Percentiles rank a stretch among this genome's conserved stretches.
phyloP scores from a whole-genome alignment of 306 rosid species.

The Pyrus bretschneideri region DNA sequence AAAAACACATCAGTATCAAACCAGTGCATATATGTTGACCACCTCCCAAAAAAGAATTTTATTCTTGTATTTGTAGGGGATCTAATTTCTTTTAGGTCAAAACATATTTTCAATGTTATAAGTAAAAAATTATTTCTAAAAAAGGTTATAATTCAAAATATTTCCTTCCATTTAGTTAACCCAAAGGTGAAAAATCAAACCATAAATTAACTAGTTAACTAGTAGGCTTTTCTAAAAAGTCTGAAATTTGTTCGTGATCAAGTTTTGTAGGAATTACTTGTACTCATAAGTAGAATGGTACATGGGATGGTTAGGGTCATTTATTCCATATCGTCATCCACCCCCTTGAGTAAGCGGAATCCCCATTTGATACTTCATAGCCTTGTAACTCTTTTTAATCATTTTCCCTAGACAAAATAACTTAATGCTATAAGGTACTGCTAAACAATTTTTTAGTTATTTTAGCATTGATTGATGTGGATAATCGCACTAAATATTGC shows the following conservation, averaged over 20 bases:
- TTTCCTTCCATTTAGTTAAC: background rate
- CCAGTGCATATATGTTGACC: too few species aligned
- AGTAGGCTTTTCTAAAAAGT: background rate
- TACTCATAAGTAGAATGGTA: too few species aligned
- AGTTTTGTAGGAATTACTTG: too few species aligned
- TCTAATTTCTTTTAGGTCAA: background rate
- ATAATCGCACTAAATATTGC: background rate
- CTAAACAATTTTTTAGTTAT: background rate
- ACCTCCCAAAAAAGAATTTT: background rate
- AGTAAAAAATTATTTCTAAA: too few species aligned
- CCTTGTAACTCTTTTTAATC: background rate
- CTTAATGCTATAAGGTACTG: too few species aligned
- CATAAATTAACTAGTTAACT: background rate
- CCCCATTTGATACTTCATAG: too few species aligned
- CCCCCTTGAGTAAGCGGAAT: too few species aligned
- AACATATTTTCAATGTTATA: background rate
- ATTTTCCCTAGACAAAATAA: background rate
- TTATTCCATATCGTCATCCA: too few species aligned
- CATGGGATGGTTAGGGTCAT: too few species aligned
- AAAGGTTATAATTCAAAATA: too few species aligned
- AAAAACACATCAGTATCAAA: too few species aligned
- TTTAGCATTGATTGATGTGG: background rate
- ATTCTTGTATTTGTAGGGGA: background rate
- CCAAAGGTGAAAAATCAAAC: background rate
- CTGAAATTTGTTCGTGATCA: too few species aligned